A percentile compares a stretch with the other conserved stretches of the same genome.
These are phyloP conservation scores for Agroathelia rolfsii DNA, from an alignment of 1,284 basidiomycete species.

Conservation along the genomic window DNA sequence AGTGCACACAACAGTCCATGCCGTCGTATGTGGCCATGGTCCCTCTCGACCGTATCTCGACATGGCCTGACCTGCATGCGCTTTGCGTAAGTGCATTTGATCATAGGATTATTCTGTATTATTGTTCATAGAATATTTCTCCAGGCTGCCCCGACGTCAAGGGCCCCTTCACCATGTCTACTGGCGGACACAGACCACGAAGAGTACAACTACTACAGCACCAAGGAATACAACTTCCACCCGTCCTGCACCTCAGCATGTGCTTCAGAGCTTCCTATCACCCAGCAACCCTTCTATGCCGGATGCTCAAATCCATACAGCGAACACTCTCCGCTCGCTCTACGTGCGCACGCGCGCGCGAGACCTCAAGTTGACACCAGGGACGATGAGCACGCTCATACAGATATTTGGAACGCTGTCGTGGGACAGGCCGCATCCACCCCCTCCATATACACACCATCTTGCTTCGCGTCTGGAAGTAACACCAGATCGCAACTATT, in stretches of 20 bases:
- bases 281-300: background rate
- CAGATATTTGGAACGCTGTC: constrained; percentile 35
- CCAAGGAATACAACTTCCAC: no score
- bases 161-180: no score
- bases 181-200: no score
- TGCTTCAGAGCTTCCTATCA: no score
- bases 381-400: constrained; percentile 27
- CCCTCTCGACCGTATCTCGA: constrained; percentile 25
- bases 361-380: constrained; percentile 18
- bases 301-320: constrained; percentile 2
- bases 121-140: no score
- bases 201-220: no score
- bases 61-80: background rate
- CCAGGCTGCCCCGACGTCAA: no score
- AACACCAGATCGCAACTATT: constrained; percentile 18
- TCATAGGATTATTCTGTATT: no score
- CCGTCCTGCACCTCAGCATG: background rate
- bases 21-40: constrained; percentile 49
- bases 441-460: constrained; percentile 16
- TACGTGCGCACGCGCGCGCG: constrained; percentile 23
- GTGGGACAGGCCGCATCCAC: constrained; percentile 13
- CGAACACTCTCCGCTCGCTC: constrained; percentile 23
- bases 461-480: constrained; percentile 14
- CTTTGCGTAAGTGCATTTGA: no score
- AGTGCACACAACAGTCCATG: constrained; percentile 24